phyloP scores from a whole-genome alignment of 306 rosid species.

The Cicer yamashitae region DNA sequence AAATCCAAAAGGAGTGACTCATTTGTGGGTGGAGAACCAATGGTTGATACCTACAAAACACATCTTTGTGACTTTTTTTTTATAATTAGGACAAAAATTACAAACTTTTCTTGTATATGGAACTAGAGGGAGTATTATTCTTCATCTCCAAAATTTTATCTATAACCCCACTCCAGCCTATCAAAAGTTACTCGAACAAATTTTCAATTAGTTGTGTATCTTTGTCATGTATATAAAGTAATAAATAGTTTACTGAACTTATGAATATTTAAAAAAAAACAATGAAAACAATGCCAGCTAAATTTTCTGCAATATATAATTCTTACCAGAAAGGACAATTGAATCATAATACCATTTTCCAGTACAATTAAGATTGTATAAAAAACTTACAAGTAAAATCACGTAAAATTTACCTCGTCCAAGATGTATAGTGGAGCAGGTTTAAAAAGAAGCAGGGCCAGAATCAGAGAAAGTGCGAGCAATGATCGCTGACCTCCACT shows the following conservation, averaged over 20 bases:
- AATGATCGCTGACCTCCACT: constrained; percentile 99
- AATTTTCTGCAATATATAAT: constrained; percentile 17
- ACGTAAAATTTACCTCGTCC: constrained; percentile 75
- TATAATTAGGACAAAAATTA: neutral
- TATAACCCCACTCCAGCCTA: constrained; percentile 4
- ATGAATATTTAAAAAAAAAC: neutral
- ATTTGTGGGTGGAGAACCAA: neutral
- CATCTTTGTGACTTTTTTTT: neutral
- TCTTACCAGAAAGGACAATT: neutral
- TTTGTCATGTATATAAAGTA: neutral
- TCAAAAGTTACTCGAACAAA: neutral
- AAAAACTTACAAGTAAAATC: constrained; percentile 19
- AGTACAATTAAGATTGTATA: neutral
- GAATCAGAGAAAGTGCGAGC: constrained; percentile 90
- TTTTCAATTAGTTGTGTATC: constrained; percentile 2
- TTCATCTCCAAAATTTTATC: constrained; percentile 9
- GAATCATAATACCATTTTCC: constrained; percentile 23
- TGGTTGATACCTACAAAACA: neutral
- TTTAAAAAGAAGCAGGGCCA: constrained; percentile 94
- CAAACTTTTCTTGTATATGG: neutral
- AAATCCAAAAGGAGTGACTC: neutral
- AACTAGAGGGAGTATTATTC: neutral
- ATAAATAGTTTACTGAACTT: constrained; percentile 11
- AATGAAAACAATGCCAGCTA: constrained; percentile 2
- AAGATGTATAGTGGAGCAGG: constrained; percentile 97